A percentile compares a stretch with the other conserved stretches of the same genome.
phyloP scores from a whole-genome alignment of 495 filamentous ascomycete genomes.

The Penicillium mononematosum region DNA sequence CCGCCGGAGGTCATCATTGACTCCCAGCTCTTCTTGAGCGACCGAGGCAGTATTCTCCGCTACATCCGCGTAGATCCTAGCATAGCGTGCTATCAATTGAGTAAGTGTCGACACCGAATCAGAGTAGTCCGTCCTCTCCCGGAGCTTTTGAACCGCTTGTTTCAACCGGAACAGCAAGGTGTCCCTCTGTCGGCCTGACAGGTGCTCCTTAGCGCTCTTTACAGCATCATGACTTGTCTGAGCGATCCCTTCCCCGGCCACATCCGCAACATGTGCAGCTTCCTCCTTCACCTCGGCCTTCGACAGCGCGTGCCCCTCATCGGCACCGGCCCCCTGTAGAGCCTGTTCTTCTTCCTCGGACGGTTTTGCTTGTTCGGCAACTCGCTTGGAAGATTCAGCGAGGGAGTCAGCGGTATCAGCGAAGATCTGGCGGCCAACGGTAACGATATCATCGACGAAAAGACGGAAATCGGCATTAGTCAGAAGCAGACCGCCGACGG shows the following conservation, averaged over 20 bases:
- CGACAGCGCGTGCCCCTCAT: conserved; percentile 52
- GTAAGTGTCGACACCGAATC: conserved; percentile 80
- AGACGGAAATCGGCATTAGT: conserved; percentile 88
- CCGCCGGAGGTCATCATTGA: conserved; percentile 70
- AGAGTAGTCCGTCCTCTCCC: conserved; percentile 74
- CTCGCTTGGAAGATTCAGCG: conserved; percentile 68
- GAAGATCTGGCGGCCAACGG: conserved; percentile 81
- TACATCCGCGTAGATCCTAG: conserved; percentile 69
- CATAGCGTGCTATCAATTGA: conserved; percentile 74
- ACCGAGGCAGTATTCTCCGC: conserved; percentile 60
- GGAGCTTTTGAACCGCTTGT: conserved; percentile 68
- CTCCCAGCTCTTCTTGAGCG: conserved; percentile 64
- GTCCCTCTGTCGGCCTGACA: conserved; percentile 65
- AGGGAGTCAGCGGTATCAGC: conserved; percentile 78
- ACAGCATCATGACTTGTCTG: conserved; percentile 65
- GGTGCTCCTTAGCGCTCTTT: conserved; percentile 65
- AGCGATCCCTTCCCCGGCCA: conserved; percentile 60
- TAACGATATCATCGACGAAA: conserved; percentile 79
- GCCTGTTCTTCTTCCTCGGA: conserved; percentile 57
- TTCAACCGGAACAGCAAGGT: conserved; percentile 74
- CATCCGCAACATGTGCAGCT: conserved; percentile 59
- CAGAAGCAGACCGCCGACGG: conserved; percentile 76
- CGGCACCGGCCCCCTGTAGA: conserved; percentile 56
- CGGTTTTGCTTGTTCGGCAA: conserved; percentile 68
- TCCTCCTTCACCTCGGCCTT: conserved; percentile 62